Percentiles rank a stretch among this genome's conserved stretches.
phyloP scores from a whole-genome alignment of 164 flowering plant species.

The Annona squamosa region DNA sequence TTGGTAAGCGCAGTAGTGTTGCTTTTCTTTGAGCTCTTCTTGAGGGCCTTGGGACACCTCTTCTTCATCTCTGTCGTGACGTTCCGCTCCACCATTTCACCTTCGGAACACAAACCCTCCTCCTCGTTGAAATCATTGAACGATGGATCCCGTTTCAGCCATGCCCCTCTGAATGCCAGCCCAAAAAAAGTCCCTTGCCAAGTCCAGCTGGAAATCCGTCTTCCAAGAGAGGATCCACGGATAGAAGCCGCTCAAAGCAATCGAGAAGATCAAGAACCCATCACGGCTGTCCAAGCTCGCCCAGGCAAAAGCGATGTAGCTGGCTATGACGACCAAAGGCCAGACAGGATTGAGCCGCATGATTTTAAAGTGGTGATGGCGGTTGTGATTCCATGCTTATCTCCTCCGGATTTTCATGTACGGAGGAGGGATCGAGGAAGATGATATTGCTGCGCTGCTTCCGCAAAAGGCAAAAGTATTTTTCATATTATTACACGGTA shows the following conservation, averaged over 20 bases:
- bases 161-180: constrained; percentile 3
- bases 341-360: constrained; percentile 73
- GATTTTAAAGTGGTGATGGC: constrained; percentile 37
- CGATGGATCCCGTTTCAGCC: constrained; percentile 5
- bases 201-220: constrained; percentile 10
- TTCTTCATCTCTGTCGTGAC: too few species aligned
- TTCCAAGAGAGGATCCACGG: constrained; percentile 15
- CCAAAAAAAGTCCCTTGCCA: neutral
- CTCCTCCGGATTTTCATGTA: too few species aligned
- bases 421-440: too few species aligned
- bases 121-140: neutral
- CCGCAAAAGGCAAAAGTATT: too few species aligned
- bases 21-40: too few species aligned
- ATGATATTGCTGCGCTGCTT: too few species aligned
- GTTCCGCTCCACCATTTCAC: too few species aligned
- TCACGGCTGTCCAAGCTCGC: constrained; percentile 13
- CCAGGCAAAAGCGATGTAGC: constrained; percentile 44
- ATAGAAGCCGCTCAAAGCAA: constrained; percentile 6
- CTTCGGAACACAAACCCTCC: neutral
- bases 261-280: neutral
- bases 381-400: neutral
- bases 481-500: too few species aligned
- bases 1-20: too few species aligned
- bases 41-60: too few species aligned
- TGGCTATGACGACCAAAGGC: constrained; percentile 62